Evolutionary conservation across 345 rosid genomes (phyloP).

Genomic region (Geranium rotundifolium): DNA sequence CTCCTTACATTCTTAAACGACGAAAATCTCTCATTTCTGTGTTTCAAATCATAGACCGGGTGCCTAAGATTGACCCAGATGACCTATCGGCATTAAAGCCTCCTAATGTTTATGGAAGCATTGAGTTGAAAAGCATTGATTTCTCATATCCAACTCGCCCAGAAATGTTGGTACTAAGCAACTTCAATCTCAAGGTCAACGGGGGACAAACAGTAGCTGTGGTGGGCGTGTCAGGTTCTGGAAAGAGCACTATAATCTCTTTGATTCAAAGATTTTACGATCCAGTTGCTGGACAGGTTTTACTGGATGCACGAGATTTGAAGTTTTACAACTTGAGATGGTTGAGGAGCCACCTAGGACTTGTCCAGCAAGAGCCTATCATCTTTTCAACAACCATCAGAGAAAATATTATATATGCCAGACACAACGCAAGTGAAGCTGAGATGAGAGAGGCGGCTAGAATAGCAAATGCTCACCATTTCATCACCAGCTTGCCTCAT

Average conservation of each 20-base stretch:
- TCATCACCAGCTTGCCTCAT: conserved; percentile 92
- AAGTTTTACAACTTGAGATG: conserved; percentile 84
- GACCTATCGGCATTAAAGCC: conserved; percentile 82
- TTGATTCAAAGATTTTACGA: conserved; percentile 91
- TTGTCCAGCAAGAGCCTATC: conserved; percentile 95
- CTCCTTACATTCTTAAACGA: conserved; percentile 94
- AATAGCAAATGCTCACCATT: conserved; percentile 98
- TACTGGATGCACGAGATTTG: conserved; percentile 83
- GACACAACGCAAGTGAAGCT: conserved; percentile 95
- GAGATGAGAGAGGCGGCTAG: conserved; percentile 99
- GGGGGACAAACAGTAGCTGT: conserved; percentile 98
- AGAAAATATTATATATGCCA: conserved; percentile 93
- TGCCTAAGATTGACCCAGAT: conserved; percentile 92
- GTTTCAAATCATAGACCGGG: conserved; percentile 91
- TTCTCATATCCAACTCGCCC: conserved; percentile 94
- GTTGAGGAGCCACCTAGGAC: conserved; percentile 92
- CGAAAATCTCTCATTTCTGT: conserved; percentile 84
- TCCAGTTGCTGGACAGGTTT: conserved; percentile 96
- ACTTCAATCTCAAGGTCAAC: conserved; percentile 86
- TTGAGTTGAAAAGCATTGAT: conserved; percentile 89
- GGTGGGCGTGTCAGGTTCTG: conserved; percentile 98
- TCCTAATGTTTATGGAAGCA: conserved; percentile 90
- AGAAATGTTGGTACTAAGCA: conserved; percentile 82
- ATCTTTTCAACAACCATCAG: conserved; percentile 92
- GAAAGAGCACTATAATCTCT: conserved; percentile 95